Percentiles rank a stretch among this genome's conserved stretches.
These are phyloP conservation scores for Ochromonas danica DNA, from an alignment of 108 stramenopile genomes.

Conservation along the genomic window DNA sequence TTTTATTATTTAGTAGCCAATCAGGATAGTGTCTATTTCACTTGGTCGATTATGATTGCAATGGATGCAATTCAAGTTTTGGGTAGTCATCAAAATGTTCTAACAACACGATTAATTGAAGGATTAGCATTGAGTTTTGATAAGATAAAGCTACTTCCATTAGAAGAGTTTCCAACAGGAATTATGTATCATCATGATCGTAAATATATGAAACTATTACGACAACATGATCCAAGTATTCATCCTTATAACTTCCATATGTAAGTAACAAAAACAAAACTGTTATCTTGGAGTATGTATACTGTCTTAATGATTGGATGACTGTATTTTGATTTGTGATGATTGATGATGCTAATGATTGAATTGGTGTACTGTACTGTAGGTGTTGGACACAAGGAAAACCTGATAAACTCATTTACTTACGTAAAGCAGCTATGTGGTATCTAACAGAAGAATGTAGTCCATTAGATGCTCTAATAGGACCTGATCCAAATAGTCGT, in stretches of 20 bases:
- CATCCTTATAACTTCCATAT: conserved; percentile 28
- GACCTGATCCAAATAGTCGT: neutral
- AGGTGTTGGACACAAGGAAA: conserved; percentile 33
- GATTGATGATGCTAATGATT: neutral
- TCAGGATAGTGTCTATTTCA: neutral
- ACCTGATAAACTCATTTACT: conserved; percentile 19
- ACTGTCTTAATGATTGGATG: too few relatives aligned
- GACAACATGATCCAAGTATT: neutral
- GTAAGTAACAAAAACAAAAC: too few relatives aligned
- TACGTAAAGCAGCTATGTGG: conserved; percentile 30
- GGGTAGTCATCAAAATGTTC: conserved; percentile 33
- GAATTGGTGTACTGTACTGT: neutral
- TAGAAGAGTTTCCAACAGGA: conserved; percentile 12
- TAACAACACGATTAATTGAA: conserved; percentile 13
- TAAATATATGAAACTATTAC: conserved; percentile 12
- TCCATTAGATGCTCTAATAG: neutral
- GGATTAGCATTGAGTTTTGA: neutral
- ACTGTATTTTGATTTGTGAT: neutral
- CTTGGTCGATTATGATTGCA: conserved; percentile 30
- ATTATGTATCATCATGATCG: conserved; percentile 23
- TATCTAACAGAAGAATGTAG: conserved; percentile 30
- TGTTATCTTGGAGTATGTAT: too few relatives aligned
- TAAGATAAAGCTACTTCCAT: neutral
- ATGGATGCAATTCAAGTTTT: conserved; percentile 24
- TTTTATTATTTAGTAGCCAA: conserved; percentile 32